Conservation (phyloP, 352 stramenopile genomes). For the Phytopythium aichiense region DNA sequence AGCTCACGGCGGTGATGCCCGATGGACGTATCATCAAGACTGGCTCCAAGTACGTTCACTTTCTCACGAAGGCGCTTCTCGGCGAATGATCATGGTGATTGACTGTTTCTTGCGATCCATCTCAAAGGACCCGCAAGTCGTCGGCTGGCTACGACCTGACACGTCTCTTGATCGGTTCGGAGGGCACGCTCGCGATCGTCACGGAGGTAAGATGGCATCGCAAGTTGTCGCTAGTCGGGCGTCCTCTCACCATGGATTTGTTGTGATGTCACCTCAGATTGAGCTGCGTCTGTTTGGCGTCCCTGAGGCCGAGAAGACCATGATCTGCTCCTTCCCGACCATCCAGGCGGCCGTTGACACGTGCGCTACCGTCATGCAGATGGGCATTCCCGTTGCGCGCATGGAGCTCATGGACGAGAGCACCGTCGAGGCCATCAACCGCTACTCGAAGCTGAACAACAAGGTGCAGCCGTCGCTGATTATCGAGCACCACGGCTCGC, state of each 20-base stretch:
- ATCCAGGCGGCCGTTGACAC: slow-evolving; percentile 86
- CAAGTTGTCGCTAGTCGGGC: neutral
- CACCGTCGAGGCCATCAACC: slow-evolving; percentile 78
- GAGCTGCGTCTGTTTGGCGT: slow-evolving; percentile 93
- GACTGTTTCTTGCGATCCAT: neutral
- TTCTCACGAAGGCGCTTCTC: neutral
- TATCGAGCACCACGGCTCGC: slow-evolving; percentile 91
- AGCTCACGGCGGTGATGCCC: slow-evolving; percentile 90
- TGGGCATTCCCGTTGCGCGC: slow-evolving; percentile 81
- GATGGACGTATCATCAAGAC: slow-evolving; percentile 84
- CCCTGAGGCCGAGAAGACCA: slow-evolving; percentile 86
- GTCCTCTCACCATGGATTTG: neutral
- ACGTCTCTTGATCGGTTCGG: slow-evolving; percentile 91
- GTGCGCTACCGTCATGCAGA: slow-evolving; percentile 83
- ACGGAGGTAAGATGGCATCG: slow-evolving; percentile 65
- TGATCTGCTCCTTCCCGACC: slow-evolving; percentile 91
- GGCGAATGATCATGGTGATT: neutral
- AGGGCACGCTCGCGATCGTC: slow-evolving; percentile 95
- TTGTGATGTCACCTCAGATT: slow-evolving; percentile 24
- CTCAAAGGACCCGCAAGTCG: slow-evolving; percentile 89
- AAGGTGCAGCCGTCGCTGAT: slow-evolving; percentile 89
- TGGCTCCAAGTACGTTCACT: slow-evolving; percentile 60
- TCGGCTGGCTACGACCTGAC: slow-evolving; percentile 96
- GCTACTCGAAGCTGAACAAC: slow-evolving; percentile 81
- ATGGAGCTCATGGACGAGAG: slow-evolving; percentile 88